These are phyloP conservation scores for Fonsecaea multimorphosa DNA, from an alignment of 2,329 filamentous ascomycete genomes.

Conservation along the genomic window DNA sequence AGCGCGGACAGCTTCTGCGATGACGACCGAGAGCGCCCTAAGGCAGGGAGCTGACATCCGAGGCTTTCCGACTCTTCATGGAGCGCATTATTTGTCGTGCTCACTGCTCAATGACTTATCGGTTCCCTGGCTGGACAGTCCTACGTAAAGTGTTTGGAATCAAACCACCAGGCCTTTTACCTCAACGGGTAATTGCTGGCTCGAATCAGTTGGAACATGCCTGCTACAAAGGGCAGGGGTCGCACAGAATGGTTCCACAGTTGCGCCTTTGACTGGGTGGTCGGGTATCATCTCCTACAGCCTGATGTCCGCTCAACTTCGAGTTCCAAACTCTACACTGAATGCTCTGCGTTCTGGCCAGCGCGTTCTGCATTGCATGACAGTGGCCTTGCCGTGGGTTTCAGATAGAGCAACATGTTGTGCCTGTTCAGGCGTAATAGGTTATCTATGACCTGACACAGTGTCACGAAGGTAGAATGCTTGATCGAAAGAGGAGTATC, in stretches of 20 bases:
- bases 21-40: neutral
- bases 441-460: neutral
- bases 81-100: neutral
- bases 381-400: neutral
- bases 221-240: neutral
- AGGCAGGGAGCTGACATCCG: neutral
- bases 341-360: neutral
- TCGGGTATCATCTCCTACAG: conserved; percentile 17
- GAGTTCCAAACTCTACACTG: neutral
- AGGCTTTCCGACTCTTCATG: neutral
- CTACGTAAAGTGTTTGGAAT: neutral
- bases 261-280: neutral
- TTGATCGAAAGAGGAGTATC: neutral
- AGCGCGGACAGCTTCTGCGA: neutral
- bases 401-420: neutral
- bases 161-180: conserved; percentile 15
- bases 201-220: conserved; percentile 5
- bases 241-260: neutral
- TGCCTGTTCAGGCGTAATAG: neutral
- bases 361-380: neutral
- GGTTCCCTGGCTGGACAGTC: neutral
- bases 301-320: conserved; percentile 1
- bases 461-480: neutral
- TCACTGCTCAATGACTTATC: neutral
- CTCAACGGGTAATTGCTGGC: conserved; percentile 16